phyloP scores from a whole-genome alignment of 1,284 basidiomycete genomes.

The Heterobasidion parviporum region DNA sequence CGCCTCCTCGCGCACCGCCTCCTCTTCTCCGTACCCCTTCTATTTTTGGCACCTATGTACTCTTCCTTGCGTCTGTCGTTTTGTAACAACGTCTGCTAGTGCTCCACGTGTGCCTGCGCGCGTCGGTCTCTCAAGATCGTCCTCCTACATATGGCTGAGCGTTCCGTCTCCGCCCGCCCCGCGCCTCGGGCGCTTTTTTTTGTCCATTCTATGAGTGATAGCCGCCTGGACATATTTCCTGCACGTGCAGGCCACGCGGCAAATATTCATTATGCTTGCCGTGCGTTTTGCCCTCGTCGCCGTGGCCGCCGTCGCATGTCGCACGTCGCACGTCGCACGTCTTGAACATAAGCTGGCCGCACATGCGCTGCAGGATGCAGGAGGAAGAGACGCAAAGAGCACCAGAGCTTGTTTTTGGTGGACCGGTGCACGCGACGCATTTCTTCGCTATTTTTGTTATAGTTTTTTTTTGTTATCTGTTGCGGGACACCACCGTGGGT shows the following conservation, averaged over 20 bases:
- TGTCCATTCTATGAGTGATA: neutral
- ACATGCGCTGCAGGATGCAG: too few species aligned
- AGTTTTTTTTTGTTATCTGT: neutral
- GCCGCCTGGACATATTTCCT: neutral
- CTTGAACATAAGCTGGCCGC: too few species aligned
- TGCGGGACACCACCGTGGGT: neutral
- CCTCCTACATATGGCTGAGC: conserved; percentile 5
- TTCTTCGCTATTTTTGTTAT: neutral
- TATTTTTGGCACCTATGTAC: conserved; percentile 21
- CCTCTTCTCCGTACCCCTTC: conserved; percentile 21
- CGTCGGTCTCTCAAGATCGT: neutral
- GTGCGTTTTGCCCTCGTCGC: neutral
- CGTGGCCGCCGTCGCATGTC: neutral
- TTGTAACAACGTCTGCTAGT: conserved; percentile 4
- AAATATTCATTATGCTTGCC: neutral
- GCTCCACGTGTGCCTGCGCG: neutral
- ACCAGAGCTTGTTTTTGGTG: too few species aligned
- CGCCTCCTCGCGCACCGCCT: conserved; percentile 22
- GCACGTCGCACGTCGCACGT: too few species aligned
- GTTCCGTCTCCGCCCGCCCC: neutral
- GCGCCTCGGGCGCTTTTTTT: neutral
- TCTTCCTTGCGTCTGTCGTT: conserved; percentile 5
- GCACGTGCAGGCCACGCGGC: neutral
- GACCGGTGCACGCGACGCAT: too few species aligned
- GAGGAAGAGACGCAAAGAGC: too few species aligned